Evolutionary conservation across 306 rosid species (phyloP).

Genomic region (Sindora glabra): DNA sequence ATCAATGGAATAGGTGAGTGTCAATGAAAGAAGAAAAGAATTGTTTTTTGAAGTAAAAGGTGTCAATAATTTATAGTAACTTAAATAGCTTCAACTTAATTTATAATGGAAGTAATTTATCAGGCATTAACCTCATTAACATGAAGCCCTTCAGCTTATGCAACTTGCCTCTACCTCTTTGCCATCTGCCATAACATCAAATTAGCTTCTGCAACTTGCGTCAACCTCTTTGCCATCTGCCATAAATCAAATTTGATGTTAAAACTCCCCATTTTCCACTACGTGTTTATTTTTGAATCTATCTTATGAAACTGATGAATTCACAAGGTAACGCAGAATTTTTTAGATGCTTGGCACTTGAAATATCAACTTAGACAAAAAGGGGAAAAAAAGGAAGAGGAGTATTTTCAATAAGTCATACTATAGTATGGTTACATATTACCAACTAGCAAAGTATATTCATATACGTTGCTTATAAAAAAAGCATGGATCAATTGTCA

Average conservation of each 20-base stretch:
- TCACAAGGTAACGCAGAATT: background rate
- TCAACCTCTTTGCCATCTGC: conserved; percentile 89
- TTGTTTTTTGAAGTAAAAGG: background rate
- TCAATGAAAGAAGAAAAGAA: background rate
- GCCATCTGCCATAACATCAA: conserved; percentile 69
- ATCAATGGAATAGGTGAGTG: background rate
- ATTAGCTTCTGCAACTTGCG: conserved; percentile 57
- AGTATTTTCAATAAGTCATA: background rate
- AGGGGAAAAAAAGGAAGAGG: background rate
- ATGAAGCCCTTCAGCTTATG: conserved; percentile 77
- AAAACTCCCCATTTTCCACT: background rate
- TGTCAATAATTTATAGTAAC: background rate
- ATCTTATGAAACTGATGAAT: background rate
- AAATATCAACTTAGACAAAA: background rate
- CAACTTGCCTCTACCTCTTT: conserved; percentile 72
- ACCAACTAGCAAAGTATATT: background rate
- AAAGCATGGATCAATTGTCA: background rate
- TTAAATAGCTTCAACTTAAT: conserved; percentile 10
- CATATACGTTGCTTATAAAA: background rate
- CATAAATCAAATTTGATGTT: conserved; percentile 19
- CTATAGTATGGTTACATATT: background rate
- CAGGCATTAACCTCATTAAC: conserved; percentile 63
- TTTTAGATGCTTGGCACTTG: background rate
- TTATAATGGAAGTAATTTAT: background rate
- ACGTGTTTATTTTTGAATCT: background rate